phyloP scores from a whole-genome alignment of 257 asterid genomes.

The Nicotiana noctiflora region DNA sequence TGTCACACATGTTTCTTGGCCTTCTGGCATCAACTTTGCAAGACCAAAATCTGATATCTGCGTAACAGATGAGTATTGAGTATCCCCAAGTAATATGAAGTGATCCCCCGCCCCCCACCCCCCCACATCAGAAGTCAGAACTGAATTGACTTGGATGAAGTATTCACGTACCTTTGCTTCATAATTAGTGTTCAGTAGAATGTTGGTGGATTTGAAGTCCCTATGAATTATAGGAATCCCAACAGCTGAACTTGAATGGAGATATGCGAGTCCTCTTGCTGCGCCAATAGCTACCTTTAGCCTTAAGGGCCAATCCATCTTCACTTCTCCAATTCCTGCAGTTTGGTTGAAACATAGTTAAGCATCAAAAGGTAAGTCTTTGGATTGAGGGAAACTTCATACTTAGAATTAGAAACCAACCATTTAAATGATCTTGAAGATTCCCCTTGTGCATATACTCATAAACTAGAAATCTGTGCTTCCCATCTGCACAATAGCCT shows the following conservation, averaged over 20 bases:
- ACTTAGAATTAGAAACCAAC: constrained; percentile 40
- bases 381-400: neutral
- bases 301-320: constrained; percentile 91
- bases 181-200: constrained; percentile 66
- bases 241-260: constrained; percentile 78
- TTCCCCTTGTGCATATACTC: constrained; percentile 83
- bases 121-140: neutral
- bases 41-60: constrained; percentile 98
- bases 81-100: neutral
- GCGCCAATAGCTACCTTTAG: constrained; percentile 80
- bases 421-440: constrained; percentile 84
- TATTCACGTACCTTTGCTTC: constrained; percentile 73
- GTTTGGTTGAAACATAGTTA: neutral
- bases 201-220: constrained; percentile 94
- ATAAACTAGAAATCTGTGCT: constrained; percentile 85
- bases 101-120: too few species aligned
- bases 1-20: constrained; percentile 80
- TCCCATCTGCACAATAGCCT: constrained; percentile 96
- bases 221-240: constrained; percentile 92
- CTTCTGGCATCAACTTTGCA: constrained; percentile 93
- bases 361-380: neutral
- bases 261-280: constrained; percentile 93
- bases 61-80: neutral
- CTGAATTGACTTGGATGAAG: neutral
- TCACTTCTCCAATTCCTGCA: constrained; percentile 65